phyloP scores from a whole-genome alignment of 2,329 filamentous ascomycete genomes.

The Penicillium sp. region DNA sequence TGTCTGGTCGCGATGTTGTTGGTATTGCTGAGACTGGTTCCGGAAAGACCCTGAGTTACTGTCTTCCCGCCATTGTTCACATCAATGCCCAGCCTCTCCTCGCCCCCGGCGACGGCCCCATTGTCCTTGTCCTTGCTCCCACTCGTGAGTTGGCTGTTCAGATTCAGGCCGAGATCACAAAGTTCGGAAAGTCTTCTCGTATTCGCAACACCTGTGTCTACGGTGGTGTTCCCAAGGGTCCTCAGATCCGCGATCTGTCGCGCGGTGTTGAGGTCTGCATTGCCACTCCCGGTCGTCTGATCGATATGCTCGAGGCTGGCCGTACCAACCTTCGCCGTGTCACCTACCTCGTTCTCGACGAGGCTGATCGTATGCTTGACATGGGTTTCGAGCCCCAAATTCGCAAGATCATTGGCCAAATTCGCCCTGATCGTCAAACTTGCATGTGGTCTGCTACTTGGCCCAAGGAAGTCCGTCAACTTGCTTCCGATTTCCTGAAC shows the following conservation, averaged over 20 bases:
- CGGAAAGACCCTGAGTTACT: slow-evolving; percentile 98
- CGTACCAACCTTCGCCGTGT: slow-evolving; percentile 98
- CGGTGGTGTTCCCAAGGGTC: slow-evolving; percentile 96
- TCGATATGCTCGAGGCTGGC: slow-evolving; percentile 96
- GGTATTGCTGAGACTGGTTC: slow-evolving; percentile 99
- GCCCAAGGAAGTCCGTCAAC: slow-evolving; percentile 95
- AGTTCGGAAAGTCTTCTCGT: slow-evolving; percentile 95
- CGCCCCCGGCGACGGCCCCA: slow-evolving; percentile 90
- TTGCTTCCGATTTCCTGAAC: slow-evolving; percentile 85
- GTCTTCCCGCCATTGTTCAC: slow-evolving; percentile 95
- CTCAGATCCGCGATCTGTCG: slow-evolving; percentile 90
- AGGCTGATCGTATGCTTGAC: slow-evolving; percentile 99
- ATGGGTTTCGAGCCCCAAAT: slow-evolving; percentile 99
- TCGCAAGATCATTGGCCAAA: slow-evolving; percentile 96
- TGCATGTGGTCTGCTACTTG: slow-evolving; percentile 99
- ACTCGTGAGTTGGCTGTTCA: slow-evolving; percentile 98
- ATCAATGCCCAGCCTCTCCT: slow-evolving; percentile 98
- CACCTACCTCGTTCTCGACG: slow-evolving; percentile 96
- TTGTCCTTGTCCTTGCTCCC: slow-evolving; percentile 91
- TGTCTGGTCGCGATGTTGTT: slow-evolving; percentile 95
- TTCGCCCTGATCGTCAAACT: slow-evolving; percentile 96
- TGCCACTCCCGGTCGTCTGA: slow-evolving; percentile 93
- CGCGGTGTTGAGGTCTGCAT: slow-evolving; percentile 98
- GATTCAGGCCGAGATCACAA: slow-evolving; percentile 97
- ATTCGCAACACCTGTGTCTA: slow-evolving; percentile 99